Conservation (phyloP, 164 flowering plant species). For the Vitis amurensis region DNA sequence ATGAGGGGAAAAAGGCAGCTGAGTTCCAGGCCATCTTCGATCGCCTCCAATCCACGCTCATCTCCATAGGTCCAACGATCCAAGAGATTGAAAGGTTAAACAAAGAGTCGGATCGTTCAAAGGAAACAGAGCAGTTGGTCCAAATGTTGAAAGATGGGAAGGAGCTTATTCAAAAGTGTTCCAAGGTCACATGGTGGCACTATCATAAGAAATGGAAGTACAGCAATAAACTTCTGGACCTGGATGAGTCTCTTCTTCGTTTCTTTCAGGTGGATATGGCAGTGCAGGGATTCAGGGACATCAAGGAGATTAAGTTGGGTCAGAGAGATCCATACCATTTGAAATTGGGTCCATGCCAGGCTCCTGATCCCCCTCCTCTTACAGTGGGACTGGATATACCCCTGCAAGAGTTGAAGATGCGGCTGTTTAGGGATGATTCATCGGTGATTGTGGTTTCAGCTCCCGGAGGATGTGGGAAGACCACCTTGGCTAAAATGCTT, state of each 20-base stretch:
- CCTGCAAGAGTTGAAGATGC: slow-evolving; percentile 33
- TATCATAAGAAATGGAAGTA: background rate
- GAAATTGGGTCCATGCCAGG: background rate
- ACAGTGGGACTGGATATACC: slow-evolving; percentile 38
- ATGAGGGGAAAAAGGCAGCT: background rate
- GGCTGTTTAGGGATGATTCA: slow-evolving; percentile 16
- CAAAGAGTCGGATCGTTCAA: slow-evolving; percentile 1
- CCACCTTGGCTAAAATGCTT: slow-evolving; percentile 22
- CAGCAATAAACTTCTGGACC: slow-evolving; percentile 12
- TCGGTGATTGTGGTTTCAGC: slow-evolving; percentile 30
- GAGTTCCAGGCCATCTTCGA: slow-evolving; percentile 12
- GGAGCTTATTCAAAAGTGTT: slow-evolving; percentile 22
- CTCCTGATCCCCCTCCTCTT: slow-evolving; percentile 10
- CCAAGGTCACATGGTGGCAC: slow-evolving; percentile 8
- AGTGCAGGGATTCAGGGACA: too few relatives aligned
- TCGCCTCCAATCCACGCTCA: slow-evolving; percentile 13
- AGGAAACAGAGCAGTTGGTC: background rate
- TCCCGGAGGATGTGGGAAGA: slow-evolving; percentile 28
- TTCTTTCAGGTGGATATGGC: slow-evolving; percentile 3
- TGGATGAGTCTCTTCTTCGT: slow-evolving; percentile 14
- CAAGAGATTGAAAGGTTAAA: slow-evolving; percentile 9
- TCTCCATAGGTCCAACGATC: slow-evolving; percentile 2
- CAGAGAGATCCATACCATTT: too few relatives aligned
- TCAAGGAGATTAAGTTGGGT: too few relatives aligned
- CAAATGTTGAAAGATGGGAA: slow-evolving; percentile 11